A percentile compares a stretch with the other conserved stretches of the same genome.
phyloP scores from a whole-genome alignment of 495 filamentous ascomycete genomes.

The Xylaria grammica region DNA sequence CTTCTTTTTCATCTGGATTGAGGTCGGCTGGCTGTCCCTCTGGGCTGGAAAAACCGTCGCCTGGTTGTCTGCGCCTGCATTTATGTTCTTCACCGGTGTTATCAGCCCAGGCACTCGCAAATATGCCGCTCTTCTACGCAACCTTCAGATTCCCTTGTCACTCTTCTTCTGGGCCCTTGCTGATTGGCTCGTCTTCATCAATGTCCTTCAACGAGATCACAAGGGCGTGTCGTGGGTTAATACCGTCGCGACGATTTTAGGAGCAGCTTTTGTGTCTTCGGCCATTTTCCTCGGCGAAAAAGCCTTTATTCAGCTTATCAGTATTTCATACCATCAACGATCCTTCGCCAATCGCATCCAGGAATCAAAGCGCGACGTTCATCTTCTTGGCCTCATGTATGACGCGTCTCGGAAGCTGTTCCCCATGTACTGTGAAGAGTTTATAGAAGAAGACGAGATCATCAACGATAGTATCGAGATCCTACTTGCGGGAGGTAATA shows the following conservation, averaged over 20 bases:
- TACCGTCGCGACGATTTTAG: slow-evolving; percentile 72
- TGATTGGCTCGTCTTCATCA: slow-evolving; percentile 79
- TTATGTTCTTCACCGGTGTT: slow-evolving; percentile 87
- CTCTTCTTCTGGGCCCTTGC: slow-evolving; percentile 87
- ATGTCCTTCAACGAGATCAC: slow-evolving; percentile 50
- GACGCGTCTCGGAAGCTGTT: slow-evolving; percentile 88
- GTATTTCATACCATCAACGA: slow-evolving; percentile 91
- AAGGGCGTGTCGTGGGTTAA: slow-evolving; percentile 44
- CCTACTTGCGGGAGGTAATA: slow-evolving; percentile 51
- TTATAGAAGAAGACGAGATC: slow-evolving; percentile 85
- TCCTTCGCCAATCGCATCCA: slow-evolving; percentile 90
- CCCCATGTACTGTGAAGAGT: slow-evolving; percentile 89
- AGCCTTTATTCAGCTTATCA: slow-evolving; percentile 86
- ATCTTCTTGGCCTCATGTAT: slow-evolving; percentile 80
- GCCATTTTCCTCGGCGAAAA: slow-evolving; percentile 83
- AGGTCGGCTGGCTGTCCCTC: slow-evolving; percentile 85
- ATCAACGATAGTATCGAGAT: slow-evolving; percentile 79
- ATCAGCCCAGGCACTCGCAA: slow-evolving; percentile 91
- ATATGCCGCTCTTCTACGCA: slow-evolving; percentile 80
- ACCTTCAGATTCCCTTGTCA: slow-evolving; percentile 83
- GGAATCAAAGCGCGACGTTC: slow-evolving; percentile 82
- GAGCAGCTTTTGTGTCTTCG: slow-evolving; percentile 75
- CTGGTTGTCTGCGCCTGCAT: slow-evolving; percentile 76
- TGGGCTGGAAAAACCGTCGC: slow-evolving; percentile 88
- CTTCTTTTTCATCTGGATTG: slow-evolving; percentile 89